phyloP scores from a whole-genome alignment of 441 rosid genomes.

The Corymbia calophylla region DNA sequence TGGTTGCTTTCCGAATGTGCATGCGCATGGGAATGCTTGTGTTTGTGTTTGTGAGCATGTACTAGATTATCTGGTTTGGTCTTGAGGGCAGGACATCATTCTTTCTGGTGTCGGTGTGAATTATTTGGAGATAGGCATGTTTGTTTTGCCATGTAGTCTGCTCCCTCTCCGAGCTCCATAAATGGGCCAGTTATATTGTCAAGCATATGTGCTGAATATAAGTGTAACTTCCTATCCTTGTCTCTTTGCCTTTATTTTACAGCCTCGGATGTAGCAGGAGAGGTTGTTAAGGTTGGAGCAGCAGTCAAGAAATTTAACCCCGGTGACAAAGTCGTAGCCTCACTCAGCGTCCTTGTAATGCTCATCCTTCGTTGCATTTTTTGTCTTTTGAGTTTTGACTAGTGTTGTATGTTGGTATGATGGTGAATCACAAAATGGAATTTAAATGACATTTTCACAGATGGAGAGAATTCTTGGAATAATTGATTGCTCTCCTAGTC shows the following conservation, averaged over 20 bases:
- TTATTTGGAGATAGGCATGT: background rate
- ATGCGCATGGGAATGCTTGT: background rate
- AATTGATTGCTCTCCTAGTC: background rate
- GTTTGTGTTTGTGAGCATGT: background rate
- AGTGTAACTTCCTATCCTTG: background rate
- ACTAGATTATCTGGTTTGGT: background rate
- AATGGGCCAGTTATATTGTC: background rate
- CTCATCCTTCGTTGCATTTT: background rate
- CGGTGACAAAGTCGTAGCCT: background rate
- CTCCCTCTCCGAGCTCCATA: background rate
- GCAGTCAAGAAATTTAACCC: background rate
- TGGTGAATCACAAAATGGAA: background rate
- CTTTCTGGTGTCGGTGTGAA: background rate
- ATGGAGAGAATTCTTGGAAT: background rate
- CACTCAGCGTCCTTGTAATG: background rate
- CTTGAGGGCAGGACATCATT: background rate
- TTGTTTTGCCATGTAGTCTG: background rate
- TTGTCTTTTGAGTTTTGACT: background rate
- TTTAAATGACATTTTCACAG: background rate
- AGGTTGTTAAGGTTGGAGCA: slow-evolving; percentile 49
- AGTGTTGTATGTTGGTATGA: background rate
- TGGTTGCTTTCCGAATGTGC: background rate
- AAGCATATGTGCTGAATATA: background rate
- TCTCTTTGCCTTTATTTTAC: background rate
- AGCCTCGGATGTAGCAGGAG: slow-evolving; percentile 77